Evolutionary conservation across 176 grass and related monocot genomes (phyloP), one percentile per base, ranked within the genome.

Genomic region (Secale cereale): DNA sequence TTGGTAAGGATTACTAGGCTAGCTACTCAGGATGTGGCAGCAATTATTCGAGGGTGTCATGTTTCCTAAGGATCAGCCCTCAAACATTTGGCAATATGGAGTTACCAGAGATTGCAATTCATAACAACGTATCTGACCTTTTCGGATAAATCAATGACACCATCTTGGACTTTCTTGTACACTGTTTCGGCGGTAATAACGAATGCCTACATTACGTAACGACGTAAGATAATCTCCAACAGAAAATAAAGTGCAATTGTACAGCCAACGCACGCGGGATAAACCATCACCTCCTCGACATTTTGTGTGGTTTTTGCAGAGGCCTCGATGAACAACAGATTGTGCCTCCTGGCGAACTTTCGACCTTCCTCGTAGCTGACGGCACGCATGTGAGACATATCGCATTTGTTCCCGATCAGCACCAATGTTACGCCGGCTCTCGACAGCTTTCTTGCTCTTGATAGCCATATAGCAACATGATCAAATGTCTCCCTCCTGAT

Each of bases 401-500:
- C 92, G 9, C 81, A 91, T 59, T 91, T 94, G 33, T 94, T 94
- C 11, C 92, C 89, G 10, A 91, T 33, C 14, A 94, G 78, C 85
- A 89, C 85, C 40, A 94, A 87, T 32, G 87, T 87, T 68, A 94
- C 89, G 52, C 89, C 91, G 39, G 92, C 82, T 23, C 80, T 91
- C 0, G 92, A 78, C 2, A 88, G 87, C 46, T 91, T 63, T 82
- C 89, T 91, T 56, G 89, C 92, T 75, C 89, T 87, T 70, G 89
- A 81, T 36, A 94, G 81, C 92, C 87, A 91, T 67, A 82, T 89
- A 3, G 81, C 89, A 13, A 91, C 82, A 69, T 89, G 92, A 63
- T 94, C 91, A 75, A 94, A 94, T 22, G 89, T 92, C 89, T 91
- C 92, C 74, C 92, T 91, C 87, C 92, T 94, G 85, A 56, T 72